Percentiles rank a stretch among this genome's conserved stretches.
phyloP scores from a whole-genome alignment of 345 rosid genomes.

The Balakata baccata region DNA sequence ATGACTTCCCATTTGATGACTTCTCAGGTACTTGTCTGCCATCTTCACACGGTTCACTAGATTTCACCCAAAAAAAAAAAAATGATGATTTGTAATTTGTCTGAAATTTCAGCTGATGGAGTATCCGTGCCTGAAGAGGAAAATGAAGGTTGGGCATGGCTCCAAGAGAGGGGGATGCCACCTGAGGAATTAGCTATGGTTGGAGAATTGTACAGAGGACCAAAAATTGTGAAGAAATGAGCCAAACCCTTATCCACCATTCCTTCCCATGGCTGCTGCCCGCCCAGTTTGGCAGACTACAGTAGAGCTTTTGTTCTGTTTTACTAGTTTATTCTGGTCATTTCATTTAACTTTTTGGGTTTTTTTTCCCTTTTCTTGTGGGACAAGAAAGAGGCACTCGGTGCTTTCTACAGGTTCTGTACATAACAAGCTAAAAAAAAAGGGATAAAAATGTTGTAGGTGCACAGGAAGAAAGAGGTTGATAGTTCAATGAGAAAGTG shows the following conservation, averaged over 20 bases:
- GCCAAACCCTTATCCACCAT: background rate
- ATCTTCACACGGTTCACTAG: background rate
- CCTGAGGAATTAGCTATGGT: constrained; percentile 55
- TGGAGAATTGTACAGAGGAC: constrained; percentile 38
- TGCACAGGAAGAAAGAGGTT: constrained; percentile 16
- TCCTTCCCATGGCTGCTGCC: constrained; percentile 5
- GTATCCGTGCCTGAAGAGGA: constrained; percentile 50
- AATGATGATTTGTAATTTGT: background rate
- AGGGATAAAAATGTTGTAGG: constrained; percentile 12
- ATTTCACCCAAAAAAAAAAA: background rate
- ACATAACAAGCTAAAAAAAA: constrained; percentile 18
- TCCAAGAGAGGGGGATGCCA: constrained; percentile 52
- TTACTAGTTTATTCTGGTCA: background rate
- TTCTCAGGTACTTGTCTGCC: constrained; percentile 47
- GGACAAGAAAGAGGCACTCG: background rate
- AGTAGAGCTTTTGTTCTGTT: background rate
- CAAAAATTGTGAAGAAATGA: constrained; percentile 17
- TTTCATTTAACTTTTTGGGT: background rate
- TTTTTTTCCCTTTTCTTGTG: background rate
- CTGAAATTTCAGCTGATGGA: constrained; percentile 35
- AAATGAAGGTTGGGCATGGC: constrained; percentile 60
- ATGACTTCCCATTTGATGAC: constrained; percentile 45
- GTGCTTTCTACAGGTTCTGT: constrained; percentile 20
- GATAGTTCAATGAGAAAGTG: constrained; percentile 9
- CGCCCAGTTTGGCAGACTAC: constrained; percentile 2